phyloP scores from a whole-genome alignment of 2,329 filamentous ascomycete genomes.

The Colletotrichum echinochloae region DNA sequence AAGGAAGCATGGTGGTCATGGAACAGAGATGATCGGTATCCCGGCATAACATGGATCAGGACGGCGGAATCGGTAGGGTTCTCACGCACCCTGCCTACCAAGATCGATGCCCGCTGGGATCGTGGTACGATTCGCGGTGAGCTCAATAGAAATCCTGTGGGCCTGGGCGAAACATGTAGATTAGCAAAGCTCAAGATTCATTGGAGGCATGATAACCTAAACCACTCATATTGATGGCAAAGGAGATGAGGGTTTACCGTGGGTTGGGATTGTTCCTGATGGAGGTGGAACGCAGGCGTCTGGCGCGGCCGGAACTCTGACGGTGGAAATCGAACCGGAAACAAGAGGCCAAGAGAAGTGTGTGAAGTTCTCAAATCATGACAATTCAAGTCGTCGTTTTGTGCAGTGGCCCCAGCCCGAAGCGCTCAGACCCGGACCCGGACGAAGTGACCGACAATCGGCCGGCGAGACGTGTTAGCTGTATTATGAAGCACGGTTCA shows the following conservation, averaged over 20 bases:
- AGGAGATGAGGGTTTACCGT: constrained; percentile 2
- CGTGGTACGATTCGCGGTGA: neutral
- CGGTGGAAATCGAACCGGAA: neutral
- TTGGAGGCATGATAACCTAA: neutral
- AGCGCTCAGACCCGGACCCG: neutral
- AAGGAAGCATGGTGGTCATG: constrained; percentile 10
- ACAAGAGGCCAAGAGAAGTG: neutral
- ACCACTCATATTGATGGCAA: too few relatives aligned
- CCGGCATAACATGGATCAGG: constrained; percentile 15
- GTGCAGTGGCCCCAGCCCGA: neutral
- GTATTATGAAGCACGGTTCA: neutral
- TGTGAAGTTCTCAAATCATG: neutral
- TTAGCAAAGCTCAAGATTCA: neutral
- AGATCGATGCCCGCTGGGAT: neutral
- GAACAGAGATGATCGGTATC: constrained; percentile 3
- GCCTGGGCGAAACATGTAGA: constrained; percentile 21
- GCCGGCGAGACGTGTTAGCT: neutral
- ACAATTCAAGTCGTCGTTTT: neutral
- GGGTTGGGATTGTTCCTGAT: neutral
- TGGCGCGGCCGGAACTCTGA: neutral
- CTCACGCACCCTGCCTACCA: neutral
- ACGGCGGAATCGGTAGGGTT: constrained; percentile 31
- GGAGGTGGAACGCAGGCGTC: constrained; percentile 1
- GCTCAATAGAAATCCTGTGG: neutral
- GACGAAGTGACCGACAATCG: neutral